phyloP scores from a whole-genome alignment of 768 basidiomycete genomes.

The Holtermanniella nyarrowii region DNA sequence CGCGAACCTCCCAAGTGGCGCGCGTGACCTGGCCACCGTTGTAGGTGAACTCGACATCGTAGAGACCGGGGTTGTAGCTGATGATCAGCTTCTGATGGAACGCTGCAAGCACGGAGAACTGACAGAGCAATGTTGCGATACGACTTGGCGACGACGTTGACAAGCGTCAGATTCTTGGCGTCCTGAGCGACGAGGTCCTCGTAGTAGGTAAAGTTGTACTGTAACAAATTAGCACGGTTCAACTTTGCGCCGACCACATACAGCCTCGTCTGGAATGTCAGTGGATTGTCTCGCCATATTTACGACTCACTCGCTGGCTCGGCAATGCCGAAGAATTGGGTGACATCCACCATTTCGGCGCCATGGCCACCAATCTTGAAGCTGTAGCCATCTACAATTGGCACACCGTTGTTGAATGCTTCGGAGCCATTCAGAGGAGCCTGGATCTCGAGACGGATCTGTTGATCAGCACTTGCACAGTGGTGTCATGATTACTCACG shows the following conservation, averaged over 20 bases:
- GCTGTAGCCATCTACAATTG: conserved; percentile 25
- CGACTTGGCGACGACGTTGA: conserved; percentile 40
- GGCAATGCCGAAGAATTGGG: conserved; percentile 30
- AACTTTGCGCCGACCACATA: not conserved
- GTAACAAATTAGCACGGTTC: not conserved
- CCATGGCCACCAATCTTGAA: conserved; percentile 34
- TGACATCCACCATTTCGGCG: conserved; percentile 19
- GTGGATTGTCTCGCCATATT: conserved; percentile 5
- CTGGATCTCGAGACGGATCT: conserved; percentile 33
- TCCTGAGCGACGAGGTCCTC: conserved; percentile 39
- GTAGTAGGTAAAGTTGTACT: conserved; percentile 38
- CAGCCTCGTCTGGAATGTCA: conserved; percentile 6
- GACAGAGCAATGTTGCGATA: conserved; percentile 39
- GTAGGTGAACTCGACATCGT: conserved; percentile 36
- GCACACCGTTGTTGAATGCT: conserved; percentile 40
- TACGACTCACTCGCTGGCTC: conserved; percentile 18
- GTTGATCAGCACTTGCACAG: not conserved
- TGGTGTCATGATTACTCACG: conserved; percentile 7
- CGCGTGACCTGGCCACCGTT: conserved; percentile 33
- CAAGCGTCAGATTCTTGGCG: conserved; percentile 29
- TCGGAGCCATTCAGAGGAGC: conserved; percentile 42
- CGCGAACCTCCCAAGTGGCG: conserved; percentile 39
- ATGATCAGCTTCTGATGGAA: too few species aligned
- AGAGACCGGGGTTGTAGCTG: conserved; percentile 37
- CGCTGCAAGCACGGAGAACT: not conserved